A percentile compares a stretch with the other conserved stretches of the same genome.
Conservation (phyloP, 306 rosid species). For the barrel medic (Medicago truncatula) region MtrunA17r5.0-ANR NC_053043.1:4822001-4822500, state of each 20-base stretch:
- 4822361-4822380: not conserved
- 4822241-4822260: conserved; percentile 4
- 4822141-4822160: not conserved
- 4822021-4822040: not conserved
- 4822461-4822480: conserved; percentile 72
- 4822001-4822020: not conserved
- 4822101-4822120: not conserved
- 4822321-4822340: not conserved
- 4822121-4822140: not conserved
- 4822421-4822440: conserved; percentile 47
- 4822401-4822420: conserved; percentile 4
- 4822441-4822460: conserved; percentile 58
- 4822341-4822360: not conserved
- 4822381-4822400: conserved; percentile 8
- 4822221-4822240: conserved; percentile 5
- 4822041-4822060: not conserved
- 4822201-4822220: not conserved
- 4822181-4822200: not conserved
- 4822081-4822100: conserved; percentile 4
- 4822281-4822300: not conserved
- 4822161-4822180: not conserved
- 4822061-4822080: not conserved
- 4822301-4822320: conserved; percentile 26
- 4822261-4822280: not conserved
- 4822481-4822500: conserved; percentile 68